Conservation (phyloP, 2,329 filamentous ascomycete species). For the Ophioceras dolichostomum region DNA sequence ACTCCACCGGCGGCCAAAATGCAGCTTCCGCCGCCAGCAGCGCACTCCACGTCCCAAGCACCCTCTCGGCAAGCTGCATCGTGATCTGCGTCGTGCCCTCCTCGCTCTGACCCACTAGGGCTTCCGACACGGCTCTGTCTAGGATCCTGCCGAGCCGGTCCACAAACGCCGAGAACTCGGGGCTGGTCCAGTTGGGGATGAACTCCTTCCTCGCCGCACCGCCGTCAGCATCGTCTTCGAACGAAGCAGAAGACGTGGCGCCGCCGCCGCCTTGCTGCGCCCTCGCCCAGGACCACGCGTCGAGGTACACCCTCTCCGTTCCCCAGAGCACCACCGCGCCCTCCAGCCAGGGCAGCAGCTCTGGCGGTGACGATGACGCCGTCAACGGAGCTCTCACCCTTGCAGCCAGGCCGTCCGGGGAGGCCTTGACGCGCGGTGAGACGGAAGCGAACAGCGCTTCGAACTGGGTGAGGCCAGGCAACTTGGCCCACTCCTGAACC, state of each 20-base stretch:
- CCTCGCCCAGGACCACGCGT: slow-evolving; percentile 43
- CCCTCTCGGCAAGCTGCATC: slow-evolving; percentile 19
- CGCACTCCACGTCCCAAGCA: slow-evolving; percentile 31
- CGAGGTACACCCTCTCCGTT: slow-evolving; percentile 55
- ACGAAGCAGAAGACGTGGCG: slow-evolving; percentile 3
- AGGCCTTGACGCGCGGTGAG: slow-evolving; percentile 17
- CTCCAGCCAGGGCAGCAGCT: slow-evolving; percentile 36
- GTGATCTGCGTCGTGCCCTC: slow-evolving; percentile 14
- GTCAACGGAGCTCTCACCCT: not conserved
- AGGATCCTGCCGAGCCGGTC: slow-evolving; percentile 38
- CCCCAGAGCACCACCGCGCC: slow-evolving; percentile 64
- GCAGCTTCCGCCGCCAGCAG: slow-evolving; percentile 43
- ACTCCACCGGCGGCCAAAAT: slow-evolving; percentile 47
- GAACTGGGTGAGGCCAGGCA: slow-evolving; percentile 25
- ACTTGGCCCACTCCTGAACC: slow-evolving; percentile 18
- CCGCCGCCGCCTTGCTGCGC: slow-evolving; percentile 7
- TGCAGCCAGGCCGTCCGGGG: not conserved
- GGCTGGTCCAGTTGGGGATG: slow-evolving; percentile 56
- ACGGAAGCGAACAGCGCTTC: slow-evolving; percentile 40
- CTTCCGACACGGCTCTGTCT: slow-evolving; percentile 34
- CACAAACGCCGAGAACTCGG: slow-evolving; percentile 49
- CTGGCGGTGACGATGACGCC: not conserved
- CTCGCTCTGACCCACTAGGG: slow-evolving; percentile 19
- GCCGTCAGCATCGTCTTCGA: slow-evolving; percentile 41
- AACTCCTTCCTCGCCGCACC: slow-evolving; percentile 52